Evolutionary conservation across 108 stramenopile genomes (phyloP), one percentile per base, ranked within the genome.

Genomic region (Thalassiosira profunda): DNA sequence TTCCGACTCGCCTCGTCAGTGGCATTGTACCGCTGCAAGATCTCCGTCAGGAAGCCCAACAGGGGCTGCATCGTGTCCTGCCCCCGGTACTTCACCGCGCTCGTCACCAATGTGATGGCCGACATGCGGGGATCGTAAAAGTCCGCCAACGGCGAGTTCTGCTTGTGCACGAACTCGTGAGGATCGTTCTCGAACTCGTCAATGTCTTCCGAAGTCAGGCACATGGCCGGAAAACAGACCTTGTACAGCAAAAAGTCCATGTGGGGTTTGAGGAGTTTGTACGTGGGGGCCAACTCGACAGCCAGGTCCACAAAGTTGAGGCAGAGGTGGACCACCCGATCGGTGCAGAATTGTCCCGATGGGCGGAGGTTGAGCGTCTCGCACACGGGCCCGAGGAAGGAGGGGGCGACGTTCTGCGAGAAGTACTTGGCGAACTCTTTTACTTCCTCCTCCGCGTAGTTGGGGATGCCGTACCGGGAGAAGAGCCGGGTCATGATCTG

Each of bases 191-290:
- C 97, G 71, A 99, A 99, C 73, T 84, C 70, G 6, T 94, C 91
- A 47, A 97, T 66, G 69, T 99, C 97, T 3, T 84, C 89, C 41
- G 85, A 63, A 8, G 89, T 88, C 45, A 98, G 77, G 58, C 96
- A 96, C 66, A 99, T 90, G 25, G 86, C 86, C 30, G 97, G 97
- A 65, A 97, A 98, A 73, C 97, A 96, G 7, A 97, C 97, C 70
- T 98, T 90, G 76, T 96, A 97, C 38, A 99, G 67, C 53, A 99
- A 77, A 77, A 99, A 99, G 65, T 97, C 96, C 74, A 99, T 74
- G 80, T 99, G 97, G 25, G 98, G 98, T 71, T 99, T 99, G 58
- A 99, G 83, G 23, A 98, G 49, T 70, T 96, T 96, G 90, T 98
- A 99, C 4, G 97, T 97, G 12, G 89, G 82, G 4, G 95, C 86